A percentile compares a stretch with the other conserved stretches of the same genome.
phyloP scores from a whole-genome alignment of 2,329 filamentous ascomycete genomes.

The Lasiodiplodia citricola region DNA sequence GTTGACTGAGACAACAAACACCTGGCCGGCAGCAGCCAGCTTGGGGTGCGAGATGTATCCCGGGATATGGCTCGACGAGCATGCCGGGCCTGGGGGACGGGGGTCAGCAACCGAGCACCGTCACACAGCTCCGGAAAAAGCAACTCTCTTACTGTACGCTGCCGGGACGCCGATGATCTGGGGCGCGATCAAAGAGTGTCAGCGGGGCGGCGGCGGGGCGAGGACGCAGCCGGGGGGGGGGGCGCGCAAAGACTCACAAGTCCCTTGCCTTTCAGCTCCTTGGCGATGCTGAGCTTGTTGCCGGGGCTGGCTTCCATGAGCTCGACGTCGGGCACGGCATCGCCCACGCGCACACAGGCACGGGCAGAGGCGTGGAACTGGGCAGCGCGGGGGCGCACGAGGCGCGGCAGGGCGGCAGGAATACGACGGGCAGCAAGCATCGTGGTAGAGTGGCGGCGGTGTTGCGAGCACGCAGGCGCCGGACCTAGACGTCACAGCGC shows the following conservation, averaged over 20 bases:
- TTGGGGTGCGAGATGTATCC: constrained; percentile 82
- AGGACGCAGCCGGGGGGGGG: not conserved
- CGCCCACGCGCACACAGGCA: constrained; percentile 74
- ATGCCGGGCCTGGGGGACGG: constrained; percentile 53
- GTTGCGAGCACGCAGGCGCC: not conserved
- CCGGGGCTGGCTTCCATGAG: constrained; percentile 85
- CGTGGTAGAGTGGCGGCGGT: constrained; percentile 12
- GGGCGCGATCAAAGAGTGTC: not conserved
- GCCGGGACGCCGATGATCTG: constrained; percentile 44
- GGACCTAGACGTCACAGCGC: not conserved
- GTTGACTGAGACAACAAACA: constrained; percentile 92
- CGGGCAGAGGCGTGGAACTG: constrained; percentile 69
- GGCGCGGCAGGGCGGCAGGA: constrained; percentile 19
- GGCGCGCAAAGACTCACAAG: constrained; percentile 1
- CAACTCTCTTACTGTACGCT: constrained; percentile 47
- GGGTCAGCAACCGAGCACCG: not conserved
- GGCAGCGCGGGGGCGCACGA: constrained; percentile 3
- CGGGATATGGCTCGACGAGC: constrained; percentile 76
- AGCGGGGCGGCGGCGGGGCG: not conserved
- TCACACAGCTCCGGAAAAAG: not conserved
- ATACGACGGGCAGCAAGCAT: constrained; percentile 27
- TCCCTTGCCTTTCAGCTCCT: constrained; percentile 77
- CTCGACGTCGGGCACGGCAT: constrained; percentile 76
- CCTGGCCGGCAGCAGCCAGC: constrained; percentile 78
- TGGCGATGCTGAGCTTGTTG: constrained; percentile 86